phyloP scores from a whole-genome alignment of 306 rosid species.

The Vigna angularis region DNA sequence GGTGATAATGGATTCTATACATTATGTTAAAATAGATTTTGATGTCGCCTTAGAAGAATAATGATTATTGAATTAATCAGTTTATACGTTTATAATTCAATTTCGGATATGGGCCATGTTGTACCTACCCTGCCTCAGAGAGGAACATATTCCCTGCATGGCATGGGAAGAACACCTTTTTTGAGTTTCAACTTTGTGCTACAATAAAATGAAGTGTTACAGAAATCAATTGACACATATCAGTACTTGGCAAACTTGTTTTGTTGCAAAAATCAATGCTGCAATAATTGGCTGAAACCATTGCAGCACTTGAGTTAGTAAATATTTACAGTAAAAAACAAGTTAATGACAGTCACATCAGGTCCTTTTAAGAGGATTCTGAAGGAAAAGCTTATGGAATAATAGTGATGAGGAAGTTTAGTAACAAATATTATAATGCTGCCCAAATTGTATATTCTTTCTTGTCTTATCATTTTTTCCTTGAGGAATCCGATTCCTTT shows the following conservation, averaged over 20 bases:
- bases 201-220: too few species aligned
- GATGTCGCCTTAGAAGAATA: not conserved
- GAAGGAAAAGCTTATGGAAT: not conserved
- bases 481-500: slow-evolving; percentile 38
- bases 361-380: not conserved
- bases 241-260: not conserved
- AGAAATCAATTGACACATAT: not conserved
- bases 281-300: not conserved
- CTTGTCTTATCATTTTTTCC: not conserved
- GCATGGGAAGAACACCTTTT: slow-evolving; percentile 2
- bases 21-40: too few species aligned
- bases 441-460: slow-evolving; percentile 8
- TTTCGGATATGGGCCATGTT: not conserved
- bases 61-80: not conserved
- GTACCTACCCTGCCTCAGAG: not conserved
- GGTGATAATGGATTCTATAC: too few species aligned
- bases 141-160: not conserved
- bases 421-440: not conserved
- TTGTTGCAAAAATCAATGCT: not conserved
- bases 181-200: not conserved
- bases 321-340: not conserved
- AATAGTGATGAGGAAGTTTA: not conserved
- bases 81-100: not conserved
- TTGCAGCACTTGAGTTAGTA: not conserved
- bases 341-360: not conserved